Base-by-base conservation (phyloP, 805 yeast species). In the Ogataea angusta region DNA sequence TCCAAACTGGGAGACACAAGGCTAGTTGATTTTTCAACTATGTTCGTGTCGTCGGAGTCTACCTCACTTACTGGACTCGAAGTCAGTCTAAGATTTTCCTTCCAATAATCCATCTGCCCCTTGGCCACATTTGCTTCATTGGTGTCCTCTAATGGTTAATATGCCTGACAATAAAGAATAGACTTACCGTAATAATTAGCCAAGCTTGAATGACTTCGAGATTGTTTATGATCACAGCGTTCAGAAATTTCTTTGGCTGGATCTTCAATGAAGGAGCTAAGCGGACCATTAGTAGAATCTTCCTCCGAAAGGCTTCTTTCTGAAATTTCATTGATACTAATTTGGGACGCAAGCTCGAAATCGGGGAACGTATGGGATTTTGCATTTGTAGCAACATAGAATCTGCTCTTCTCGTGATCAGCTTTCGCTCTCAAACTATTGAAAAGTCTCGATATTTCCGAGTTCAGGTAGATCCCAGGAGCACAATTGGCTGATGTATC, bases 241-340 rank as follows among this genome's bases (percentile, higher is more conserved):
- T 9, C 37, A 28, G 16, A 27, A 33, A 10, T n/a, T 15, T 42
- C 48, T n/a, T 34, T 25, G 16, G 29, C 17, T 8, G 23, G 13
- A 17, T 50, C 54, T 30, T 50, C 54, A 6, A 47, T 45, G 29
- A 50, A 47, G 5, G 51, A 45, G 28, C 54, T 50, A 42, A 50
- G 32, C 4, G 39, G 35, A 1, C 43, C 48, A 26, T 43, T 42
- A 10, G 40, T 38, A 3, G 15, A 17, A 15, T 29, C 41, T 6
- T 40, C 38, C 4, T 29, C 40, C 6, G 21, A 29, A 6, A 19
- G 23, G 10, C 12, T 17, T 15, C 26, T 24, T 13, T 14, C 21
- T 3, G 24, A 17, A 10, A 45, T 47, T 5, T 23, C 22, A 12
- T 19, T 14, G 10, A 7, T 21, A 27, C 51, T 39, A 5, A 42